Evolutionary conservation across 495 filamentous ascomycete genomes (phyloP), one percentile per base, ranked within the genome.

Genomic region (Aspergillus incahuasiensis): DNA sequence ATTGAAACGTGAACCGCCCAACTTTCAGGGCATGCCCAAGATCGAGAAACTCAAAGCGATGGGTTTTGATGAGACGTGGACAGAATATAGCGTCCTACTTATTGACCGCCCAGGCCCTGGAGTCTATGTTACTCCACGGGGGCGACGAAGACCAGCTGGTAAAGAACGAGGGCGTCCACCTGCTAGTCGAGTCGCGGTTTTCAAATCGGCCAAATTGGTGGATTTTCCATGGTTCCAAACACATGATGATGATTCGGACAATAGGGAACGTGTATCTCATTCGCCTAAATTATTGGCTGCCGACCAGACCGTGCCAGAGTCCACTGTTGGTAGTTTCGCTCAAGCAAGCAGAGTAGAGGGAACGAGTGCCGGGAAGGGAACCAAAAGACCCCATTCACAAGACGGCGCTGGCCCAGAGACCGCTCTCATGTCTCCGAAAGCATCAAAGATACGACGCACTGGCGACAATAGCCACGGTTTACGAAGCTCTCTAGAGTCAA

Each of bases 91-190:
- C n/a, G 66, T 70, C 18, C 52, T 71, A 5, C 42, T 74, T 6
- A 68, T 75, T 46, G 71, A 76, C 11, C 68, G 69, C 6, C 62
- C 70, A n/a, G 56, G 28, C 19, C 66, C 79, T 35, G 80, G 80
- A 8, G 63, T 83, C 2, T 82, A 82, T 54, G 60, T 82, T 41
- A 81, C 81, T 25, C 71, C 79, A 6, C 70, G 68, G 25, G 79
- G 76, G 24, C 71, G 65, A 43, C 64, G 68, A 25, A 68, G 71
- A 55, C 74, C 79, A n/a, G 66, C 67, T 16, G 74, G 68, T 6
- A 73, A 70, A 50, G 61, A 62, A 28, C 68, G 69, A 60, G 82
- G 82, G n/a, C 77, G 81, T 5, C 81, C 80, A 8, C 66, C 66
- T 8, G 70, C 68, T 55, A 77, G 75, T 22, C 63, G 78, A 15